Evolutionary conservation across 1,139 yeast species (phyloP), one percentile per base, ranked within the genome.

Genomic region (Blastobotrys buckinghamii): DNA sequence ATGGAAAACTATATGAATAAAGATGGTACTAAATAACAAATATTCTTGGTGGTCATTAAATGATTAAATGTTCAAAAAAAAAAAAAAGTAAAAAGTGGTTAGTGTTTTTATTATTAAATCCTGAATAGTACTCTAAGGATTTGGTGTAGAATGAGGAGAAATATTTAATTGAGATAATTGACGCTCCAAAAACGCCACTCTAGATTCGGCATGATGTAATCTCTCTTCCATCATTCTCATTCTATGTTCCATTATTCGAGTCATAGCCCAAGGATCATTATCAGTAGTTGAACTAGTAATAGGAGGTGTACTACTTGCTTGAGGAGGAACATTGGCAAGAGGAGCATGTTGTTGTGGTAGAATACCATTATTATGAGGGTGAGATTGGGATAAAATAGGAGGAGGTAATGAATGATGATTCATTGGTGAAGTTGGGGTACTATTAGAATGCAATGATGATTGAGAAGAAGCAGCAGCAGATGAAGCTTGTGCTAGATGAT

Each of bases 201-300:
- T 45, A 13, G 45, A 46, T 48, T 65, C 69, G 2, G 68, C 58
- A 30, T 59, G 58, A 36, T 61, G 56, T 26, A 65, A 52, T 26
- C 68, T 57, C 32, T 60, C 65, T 50, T 65, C 69, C 17, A 65
- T 52, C 17, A 61, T 58, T 26, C 62, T 52, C 13, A 65, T 55
- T 5, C 67, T 56, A 20, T 58, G 54, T 44, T 65, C 68, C 35
- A 65, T 54, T 51, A 59, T 53, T 33, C 57, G 55, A 16, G 61
- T 59, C 29, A 53, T 29, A 26, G 50, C 42, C 53, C 56, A 50
- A 17, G 58, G 50, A 22, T 56, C 53, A 13, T 47, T 47, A 7
- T 44, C 32, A 34, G 22, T 42, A 34, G 4, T 17, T 12, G 42
- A 30, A 24, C 13, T 22, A 38, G 44, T 29, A 26, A 24, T 41